A percentile compares a stretch with the other conserved stretches of the same genome.
Conservation (phyloP, 129 eudicot species). For the Oenanthe sinensis region DNA sequence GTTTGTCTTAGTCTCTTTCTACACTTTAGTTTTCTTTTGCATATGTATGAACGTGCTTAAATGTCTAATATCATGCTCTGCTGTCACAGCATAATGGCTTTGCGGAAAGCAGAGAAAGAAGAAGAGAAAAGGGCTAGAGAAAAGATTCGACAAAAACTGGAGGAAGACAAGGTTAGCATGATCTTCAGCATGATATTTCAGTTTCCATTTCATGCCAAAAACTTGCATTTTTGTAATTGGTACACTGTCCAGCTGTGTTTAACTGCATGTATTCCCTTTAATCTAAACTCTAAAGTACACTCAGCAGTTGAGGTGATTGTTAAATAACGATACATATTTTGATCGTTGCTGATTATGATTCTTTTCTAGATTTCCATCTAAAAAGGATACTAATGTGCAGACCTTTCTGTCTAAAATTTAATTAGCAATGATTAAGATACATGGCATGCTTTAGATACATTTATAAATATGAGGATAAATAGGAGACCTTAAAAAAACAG, state of each 20-base stretch:
- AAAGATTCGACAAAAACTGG: conserved; percentile 74
- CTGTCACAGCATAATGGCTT: conserved; percentile 54
- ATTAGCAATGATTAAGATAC: background rate
- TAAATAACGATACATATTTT: background rate
- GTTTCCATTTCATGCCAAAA: background rate
- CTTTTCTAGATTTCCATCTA: background rate
- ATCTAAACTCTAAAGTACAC: background rate
- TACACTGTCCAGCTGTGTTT: background rate
- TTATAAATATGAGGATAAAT: background rate
- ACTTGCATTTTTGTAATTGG: background rate
- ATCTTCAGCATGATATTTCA: background rate
- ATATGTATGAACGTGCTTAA: background rate
- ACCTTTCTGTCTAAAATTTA: too few relatives aligned
- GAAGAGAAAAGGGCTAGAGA: conserved; percentile 90
- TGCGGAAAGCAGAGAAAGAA: conserved; percentile 86
- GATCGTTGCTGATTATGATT: background rate
- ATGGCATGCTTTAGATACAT: background rate
- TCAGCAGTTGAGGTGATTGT: background rate
- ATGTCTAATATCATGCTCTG: conserved; percentile 4
- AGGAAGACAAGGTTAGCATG: conserved; percentile 70
- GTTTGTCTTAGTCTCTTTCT: conserved; percentile 21
- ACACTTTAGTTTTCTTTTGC: background rate
- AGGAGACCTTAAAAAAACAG: background rate
- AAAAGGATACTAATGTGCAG: background rate
- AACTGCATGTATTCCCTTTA: background rate